A percentile compares a stretch with the other conserved stretches of the same genome.
Conservation (phyloP, 2,329 filamentous ascomycete genomes). For the Exophiala sideris region DNA sequence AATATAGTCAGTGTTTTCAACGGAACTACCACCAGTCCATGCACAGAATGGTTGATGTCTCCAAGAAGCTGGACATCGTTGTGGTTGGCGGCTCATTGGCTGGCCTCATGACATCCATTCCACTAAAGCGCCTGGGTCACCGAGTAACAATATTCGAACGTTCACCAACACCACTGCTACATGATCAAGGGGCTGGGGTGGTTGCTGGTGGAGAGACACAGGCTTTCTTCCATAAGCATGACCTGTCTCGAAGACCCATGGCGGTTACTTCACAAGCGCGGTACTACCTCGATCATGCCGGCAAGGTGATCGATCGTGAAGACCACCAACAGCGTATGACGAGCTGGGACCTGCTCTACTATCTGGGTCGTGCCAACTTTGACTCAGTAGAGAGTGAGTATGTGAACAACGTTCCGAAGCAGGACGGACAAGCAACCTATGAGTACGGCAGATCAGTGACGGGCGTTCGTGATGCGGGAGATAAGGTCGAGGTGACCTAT, state of each 20-base stretch:
- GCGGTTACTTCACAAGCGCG: slow-evolving; percentile 4
- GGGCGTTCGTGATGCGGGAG: slow-evolving; percentile 4
- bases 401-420: background rate
- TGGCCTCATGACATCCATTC: slow-evolving; percentile 34
- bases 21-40: too few species aligned
- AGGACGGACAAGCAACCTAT: slow-evolving; percentile 9
- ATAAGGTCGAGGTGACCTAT: slow-evolving; percentile 16
- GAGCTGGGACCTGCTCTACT: slow-evolving; percentile 48
- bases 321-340: slow-evolving; percentile 44
- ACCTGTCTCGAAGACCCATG: background rate
- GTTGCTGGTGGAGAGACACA: slow-evolving; percentile 40
- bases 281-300: slow-evolving; percentile 16
- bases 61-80: slow-evolving; percentile 10
- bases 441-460: slow-evolving; percentile 17
- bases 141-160: slow-evolving; percentile 46
- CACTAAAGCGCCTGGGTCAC: slow-evolving; percentile 40
- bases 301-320: slow-evolving; percentile 14
- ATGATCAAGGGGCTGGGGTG: slow-evolving; percentile 50
- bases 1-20: too few species aligned
- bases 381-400: slow-evolving; percentile 33
- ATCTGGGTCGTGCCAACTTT: slow-evolving; percentile 45
- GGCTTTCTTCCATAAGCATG: slow-evolving; percentile 1
- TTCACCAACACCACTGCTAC: slow-evolving; percentile 41
- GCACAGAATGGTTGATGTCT: background rate
- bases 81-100: slow-evolving; percentile 44